Base-by-base conservation (phyloP, 2,329 filamentous ascomycete genomes). In the Lasiodiplodia sp. region DNA sequence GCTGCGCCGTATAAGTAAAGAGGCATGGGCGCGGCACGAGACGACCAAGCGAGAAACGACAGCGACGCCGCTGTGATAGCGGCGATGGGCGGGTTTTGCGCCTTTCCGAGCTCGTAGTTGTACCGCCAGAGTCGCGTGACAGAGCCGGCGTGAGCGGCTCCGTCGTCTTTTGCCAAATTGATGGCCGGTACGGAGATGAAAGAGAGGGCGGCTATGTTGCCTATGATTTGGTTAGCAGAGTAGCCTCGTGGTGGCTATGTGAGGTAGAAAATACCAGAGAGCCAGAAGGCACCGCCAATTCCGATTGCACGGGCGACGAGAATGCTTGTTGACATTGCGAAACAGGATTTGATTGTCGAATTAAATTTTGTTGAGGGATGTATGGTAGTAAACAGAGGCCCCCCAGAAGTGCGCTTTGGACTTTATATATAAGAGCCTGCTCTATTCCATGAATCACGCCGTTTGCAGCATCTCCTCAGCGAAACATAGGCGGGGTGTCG, bases 321-420 rank as follows among this genome's bases (percentile, higher is more conserved):
- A 18, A 44, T 44, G 16, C 14, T 44, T 18, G 40, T 44, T 16
- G 40, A 44, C 40, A 78, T 25, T 78, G 82, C 69, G 16, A 18
- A 40, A 40, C 12, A 0, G 31, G 8, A 1, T 34, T 7, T 8
- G 31, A 34, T 34, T 31, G 10, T 34, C 2, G 7, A 34, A 2
- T 34, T 34, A 2, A 10, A 34, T 2, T 34, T 34, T 2, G 31
- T 34, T 7, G 2, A 10, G 31, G 28, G 31, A 8, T 8, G 31
- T 34, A 34, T 34, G 2, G 1, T 4, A 28, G 6, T 10, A 34
- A 8, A 34, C 0, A 34, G 31, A 8, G 2, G 8, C 2, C 7
- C 6, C 6, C 31, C 31, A 34, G 5, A 34, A 10, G 31, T 34
- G 31, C 4, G 8, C 10, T 34, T 34, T 34, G 1, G 31, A 34